Percentiles rank a stretch among this genome's conserved stretches.
These are phyloP conservation scores for Moricandia arvensis DNA, from an alignment of 345 rosid genomes.

Conservation along the genomic window DNA sequence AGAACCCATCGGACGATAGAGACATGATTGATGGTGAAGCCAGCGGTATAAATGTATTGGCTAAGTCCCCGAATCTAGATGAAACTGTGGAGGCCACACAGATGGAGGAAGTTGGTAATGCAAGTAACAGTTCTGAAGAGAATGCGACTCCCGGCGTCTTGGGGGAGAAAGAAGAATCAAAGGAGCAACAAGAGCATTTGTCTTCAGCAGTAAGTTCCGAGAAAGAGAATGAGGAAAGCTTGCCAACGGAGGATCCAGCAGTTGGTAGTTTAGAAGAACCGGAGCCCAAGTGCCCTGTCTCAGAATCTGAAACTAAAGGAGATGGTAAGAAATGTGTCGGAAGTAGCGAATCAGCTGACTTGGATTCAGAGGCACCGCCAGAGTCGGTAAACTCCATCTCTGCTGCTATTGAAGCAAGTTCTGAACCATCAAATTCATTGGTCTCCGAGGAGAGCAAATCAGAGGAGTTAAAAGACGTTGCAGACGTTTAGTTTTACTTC, in stretches of 20 bases:
- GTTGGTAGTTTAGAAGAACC: not conserved
- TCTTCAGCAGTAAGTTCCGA: conserved; percentile 15
- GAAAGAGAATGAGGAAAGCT: not conserved
- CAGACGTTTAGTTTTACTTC: conserved; percentile 1
- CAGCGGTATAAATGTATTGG: not conserved
- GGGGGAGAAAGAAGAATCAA: conserved; percentile 10
- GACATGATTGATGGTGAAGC: not conserved
- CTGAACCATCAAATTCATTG: not conserved
- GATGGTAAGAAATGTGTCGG: conserved; percentile 1
- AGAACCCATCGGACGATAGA: not conserved
- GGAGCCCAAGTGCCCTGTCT: conserved; percentile 5
- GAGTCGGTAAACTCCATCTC: not conserved
- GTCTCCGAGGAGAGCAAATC: not conserved
- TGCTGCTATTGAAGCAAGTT: conserved; percentile 11
- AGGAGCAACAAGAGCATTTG: conserved; percentile 8
- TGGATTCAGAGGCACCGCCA: conserved; percentile 15
- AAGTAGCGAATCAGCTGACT: not conserved
- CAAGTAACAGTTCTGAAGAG: not conserved
- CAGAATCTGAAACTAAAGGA: not conserved
- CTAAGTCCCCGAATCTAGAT: not conserved
- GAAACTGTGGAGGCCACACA: not conserved
- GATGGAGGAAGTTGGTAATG: not conserved
- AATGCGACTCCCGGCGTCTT: not conserved
- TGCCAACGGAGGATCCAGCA: conserved; percentile 6
- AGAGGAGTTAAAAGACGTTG: not conserved